These are phyloP conservation scores for Sphagnurus paluster DNA, from an alignment of 1,284 basidiomycete genomes.

Conservation along the genomic window DNA sequence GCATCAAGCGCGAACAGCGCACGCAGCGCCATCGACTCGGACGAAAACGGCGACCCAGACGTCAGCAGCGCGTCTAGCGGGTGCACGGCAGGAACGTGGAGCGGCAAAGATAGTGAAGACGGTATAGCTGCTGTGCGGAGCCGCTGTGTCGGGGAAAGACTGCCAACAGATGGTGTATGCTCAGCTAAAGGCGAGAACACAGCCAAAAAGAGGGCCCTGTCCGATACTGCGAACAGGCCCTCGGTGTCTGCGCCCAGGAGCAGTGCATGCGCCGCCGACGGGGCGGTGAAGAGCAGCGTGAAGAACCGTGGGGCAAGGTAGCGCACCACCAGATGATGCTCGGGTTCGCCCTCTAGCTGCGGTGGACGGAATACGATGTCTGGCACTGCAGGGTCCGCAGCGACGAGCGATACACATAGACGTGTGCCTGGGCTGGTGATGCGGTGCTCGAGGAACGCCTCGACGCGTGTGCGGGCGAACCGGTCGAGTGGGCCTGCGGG, in stretches of 20 bases:
- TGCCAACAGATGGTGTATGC: neutral
- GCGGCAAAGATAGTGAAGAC: slow-evolving; percentile 19
- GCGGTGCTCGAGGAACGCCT: slow-evolving; percentile 36
- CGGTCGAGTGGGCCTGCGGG: slow-evolving; percentile 39
- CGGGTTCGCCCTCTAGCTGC: neutral
- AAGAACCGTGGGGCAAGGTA: slow-evolving; percentile 58
- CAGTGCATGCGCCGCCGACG: slow-evolving; percentile 44
- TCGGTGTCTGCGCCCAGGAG: slow-evolving; percentile 34
- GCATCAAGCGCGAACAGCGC: slow-evolving; percentile 30
- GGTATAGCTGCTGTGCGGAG: slow-evolving; percentile 21
- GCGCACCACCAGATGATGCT: slow-evolving; percentile 38
- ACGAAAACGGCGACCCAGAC: slow-evolving; percentile 1
- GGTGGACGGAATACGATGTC: slow-evolving; percentile 20
- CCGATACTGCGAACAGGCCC: slow-evolving; percentile 37
- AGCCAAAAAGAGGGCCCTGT: slow-evolving; percentile 34
- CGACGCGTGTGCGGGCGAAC: slow-evolving; percentile 36
- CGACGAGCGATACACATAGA: slow-evolving; percentile 38
- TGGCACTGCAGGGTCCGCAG: slow-evolving; percentile 36
- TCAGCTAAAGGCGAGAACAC: slow-evolving; percentile 42
- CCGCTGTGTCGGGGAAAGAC: slow-evolving; percentile 17
- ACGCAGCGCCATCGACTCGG: slow-evolving; percentile 22
- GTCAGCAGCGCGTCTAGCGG: slow-evolving; percentile 22
- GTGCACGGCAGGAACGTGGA: slow-evolving; percentile 27
- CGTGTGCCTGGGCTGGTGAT: slow-evolving; percentile 32
- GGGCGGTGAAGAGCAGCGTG: slow-evolving; percentile 47